phyloP scores from a whole-genome alignment of 225 moss, liverwort and hornwort species.

The Lunularia cruciata region DNA sequence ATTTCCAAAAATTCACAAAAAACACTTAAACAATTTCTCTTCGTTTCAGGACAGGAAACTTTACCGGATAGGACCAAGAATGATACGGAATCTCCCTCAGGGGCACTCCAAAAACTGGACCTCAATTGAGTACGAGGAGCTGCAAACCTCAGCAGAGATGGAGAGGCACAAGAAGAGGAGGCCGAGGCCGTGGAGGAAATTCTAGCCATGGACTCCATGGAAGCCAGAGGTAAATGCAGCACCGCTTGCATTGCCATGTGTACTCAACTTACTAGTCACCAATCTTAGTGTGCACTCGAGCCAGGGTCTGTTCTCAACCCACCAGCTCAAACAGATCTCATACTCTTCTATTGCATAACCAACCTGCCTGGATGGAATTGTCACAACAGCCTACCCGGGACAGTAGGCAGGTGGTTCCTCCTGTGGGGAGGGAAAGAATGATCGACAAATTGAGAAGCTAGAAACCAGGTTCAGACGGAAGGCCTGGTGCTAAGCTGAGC shows the following conservation, averaged over 20 bases:
- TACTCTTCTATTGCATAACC: no score
- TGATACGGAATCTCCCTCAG: slow-evolving; percentile 16
- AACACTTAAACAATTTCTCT: no score
- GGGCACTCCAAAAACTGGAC: slow-evolving; percentile 35
- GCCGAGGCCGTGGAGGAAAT: slow-evolving; percentile 10
- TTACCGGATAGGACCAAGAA: slow-evolving; percentile 24
- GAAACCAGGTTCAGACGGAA: neutral
- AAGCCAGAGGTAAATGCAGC: slow-evolving; percentile 11
- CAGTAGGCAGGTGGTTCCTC: no score
- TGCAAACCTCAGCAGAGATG: slow-evolving; percentile 21
- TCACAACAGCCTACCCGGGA: no score
- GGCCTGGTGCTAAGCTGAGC: neutral
- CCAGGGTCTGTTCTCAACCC: neutral
- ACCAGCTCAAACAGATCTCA: neutral
- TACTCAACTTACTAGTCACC: neutral
- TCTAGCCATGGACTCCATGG: slow-evolving; percentile 18
- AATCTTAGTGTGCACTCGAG: neutral
- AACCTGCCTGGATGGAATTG: no score
- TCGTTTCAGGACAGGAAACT: neutral
- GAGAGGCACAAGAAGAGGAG: slow-evolving; percentile 12
- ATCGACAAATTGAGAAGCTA: no score
- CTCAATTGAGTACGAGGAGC: slow-evolving; percentile 14
- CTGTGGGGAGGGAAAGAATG: no score
- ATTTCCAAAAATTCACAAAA: no score
- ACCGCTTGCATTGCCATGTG: slow-evolving; percentile 32